Percentiles rank a stretch among this genome's conserved stretches.
phyloP scores from a whole-genome alignment of 78 protist species.

The Mastigamoeba balamuthi region DNA sequence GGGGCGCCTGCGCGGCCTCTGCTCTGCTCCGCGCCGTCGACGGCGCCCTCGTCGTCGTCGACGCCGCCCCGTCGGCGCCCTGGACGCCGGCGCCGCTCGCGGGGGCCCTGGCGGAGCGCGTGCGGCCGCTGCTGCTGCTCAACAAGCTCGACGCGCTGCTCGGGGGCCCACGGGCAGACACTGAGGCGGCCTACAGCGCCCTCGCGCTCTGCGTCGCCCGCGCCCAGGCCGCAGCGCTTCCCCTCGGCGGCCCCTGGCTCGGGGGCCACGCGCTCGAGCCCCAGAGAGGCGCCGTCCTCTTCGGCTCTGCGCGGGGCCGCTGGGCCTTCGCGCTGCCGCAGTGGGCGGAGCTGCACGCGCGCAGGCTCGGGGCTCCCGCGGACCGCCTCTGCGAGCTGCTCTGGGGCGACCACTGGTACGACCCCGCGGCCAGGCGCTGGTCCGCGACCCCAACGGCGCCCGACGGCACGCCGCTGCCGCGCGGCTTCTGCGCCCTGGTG shows the following conservation, averaged over 20 bases:
- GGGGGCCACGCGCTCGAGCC: slow-evolving; percentile 6
- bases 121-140: slow-evolving; percentile 32
- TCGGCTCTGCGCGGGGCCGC: not conserved
- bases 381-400: not conserved
- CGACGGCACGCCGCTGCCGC: slow-evolving; percentile 3
- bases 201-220: no score
- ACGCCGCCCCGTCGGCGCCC: not conserved
- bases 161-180: no score
- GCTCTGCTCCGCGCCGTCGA: not conserved
- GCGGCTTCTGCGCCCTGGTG: slow-evolving; percentile 41
- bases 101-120: slow-evolving; percentile 58
- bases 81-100: slow-evolving; percentile 21
- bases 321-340: slow-evolving; percentile 65
- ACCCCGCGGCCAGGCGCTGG: slow-evolving; percentile 40
- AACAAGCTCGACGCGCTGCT: slow-evolving; percentile 47
- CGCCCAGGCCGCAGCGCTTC: no score
- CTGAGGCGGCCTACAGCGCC: no score
- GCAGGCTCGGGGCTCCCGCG: slow-evolving; percentile 12
- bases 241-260: no score
- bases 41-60: not conserved
- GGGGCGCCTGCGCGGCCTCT: no score
- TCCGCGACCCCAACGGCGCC: not conserved
- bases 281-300: not conserved
- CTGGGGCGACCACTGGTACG: slow-evolving; percentile 69
- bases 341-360: slow-evolving; percentile 39